A percentile compares a stretch with the other conserved stretches of the same genome.
Conservation (phyloP, 2,329 filamentous ascomycete species). For the Huntiella bhutanensis region DNA sequence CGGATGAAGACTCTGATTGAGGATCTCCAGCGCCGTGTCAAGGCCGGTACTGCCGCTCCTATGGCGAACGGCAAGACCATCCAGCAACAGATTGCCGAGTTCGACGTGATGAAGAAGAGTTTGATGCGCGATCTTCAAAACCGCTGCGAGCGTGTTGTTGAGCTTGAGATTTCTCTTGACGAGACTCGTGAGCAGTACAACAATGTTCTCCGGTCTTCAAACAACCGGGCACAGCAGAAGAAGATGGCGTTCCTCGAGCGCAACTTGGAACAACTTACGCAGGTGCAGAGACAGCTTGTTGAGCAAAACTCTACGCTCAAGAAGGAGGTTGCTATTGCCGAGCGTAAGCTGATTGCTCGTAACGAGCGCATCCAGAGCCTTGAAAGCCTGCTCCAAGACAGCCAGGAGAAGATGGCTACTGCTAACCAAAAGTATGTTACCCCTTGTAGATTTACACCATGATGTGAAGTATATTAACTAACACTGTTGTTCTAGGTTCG, state of each 20-base stretch:
- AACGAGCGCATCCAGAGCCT: slow-evolving; percentile 94
- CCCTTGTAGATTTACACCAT: slow-evolving; percentile 6
- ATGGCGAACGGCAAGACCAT: slow-evolving; percentile 76
- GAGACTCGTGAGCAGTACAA: slow-evolving; percentile 98
- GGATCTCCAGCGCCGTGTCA: slow-evolving; percentile 55
- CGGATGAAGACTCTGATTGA: slow-evolving; percentile 67
- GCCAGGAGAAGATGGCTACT: slow-evolving; percentile 92
- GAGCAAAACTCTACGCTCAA: slow-evolving; percentile 95
- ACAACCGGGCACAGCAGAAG: slow-evolving; percentile 98
- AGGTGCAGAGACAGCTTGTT: slow-evolving; percentile 91
- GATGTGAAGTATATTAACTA: slow-evolving; percentile 13
- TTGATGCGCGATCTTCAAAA: slow-evolving; percentile 98
- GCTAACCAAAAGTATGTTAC: slow-evolving; percentile 81
- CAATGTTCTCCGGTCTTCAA: slow-evolving; percentile 87
- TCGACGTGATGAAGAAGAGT: slow-evolving; percentile 99
- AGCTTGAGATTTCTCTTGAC: slow-evolving; percentile 92
- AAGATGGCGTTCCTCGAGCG: slow-evolving; percentile 99
- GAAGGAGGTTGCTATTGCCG: slow-evolving; percentile 97
- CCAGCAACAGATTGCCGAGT: slow-evolving; percentile 94
- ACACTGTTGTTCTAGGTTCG: slow-evolving; percentile 47
- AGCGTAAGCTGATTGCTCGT: slow-evolving; percentile 86
- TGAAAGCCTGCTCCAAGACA: slow-evolving; percentile 82
- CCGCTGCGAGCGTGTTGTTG: slow-evolving; percentile 91
- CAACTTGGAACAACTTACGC: slow-evolving; percentile 92
- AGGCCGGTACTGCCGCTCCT: slow-evolving; percentile 37